Percentiles rank a stretch among this genome's conserved stretches.
These are phyloP conservation scores for Eucalyptus melliodora DNA, from an alignment of 345 rosid genomes.

Conservation along the genomic window DNA sequence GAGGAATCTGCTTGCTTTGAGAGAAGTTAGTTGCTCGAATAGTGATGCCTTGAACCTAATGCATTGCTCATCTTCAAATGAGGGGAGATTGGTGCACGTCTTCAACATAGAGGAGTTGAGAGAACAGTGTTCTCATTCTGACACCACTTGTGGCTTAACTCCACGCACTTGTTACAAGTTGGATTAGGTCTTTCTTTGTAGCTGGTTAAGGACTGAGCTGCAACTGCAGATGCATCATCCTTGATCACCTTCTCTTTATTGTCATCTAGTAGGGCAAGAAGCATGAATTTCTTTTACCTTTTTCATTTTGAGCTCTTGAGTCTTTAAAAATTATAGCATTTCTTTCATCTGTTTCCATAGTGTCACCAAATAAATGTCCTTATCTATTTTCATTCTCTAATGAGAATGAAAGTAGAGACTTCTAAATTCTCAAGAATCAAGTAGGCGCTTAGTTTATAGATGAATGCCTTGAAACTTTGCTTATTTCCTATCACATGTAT, in stretches of 20 bases:
- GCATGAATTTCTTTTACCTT: background rate
- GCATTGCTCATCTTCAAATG: background rate
- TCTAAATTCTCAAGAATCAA: background rate
- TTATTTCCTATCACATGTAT: background rate
- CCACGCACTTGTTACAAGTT: background rate
- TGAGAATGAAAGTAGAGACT: background rate
- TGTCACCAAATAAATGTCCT: background rate
- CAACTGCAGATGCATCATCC: background rate
- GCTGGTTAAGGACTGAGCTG: background rate
- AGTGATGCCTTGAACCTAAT: background rate
- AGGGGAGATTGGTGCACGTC: background rate
- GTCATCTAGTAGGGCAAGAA: background rate
- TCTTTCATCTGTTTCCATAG: background rate
- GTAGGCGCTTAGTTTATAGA: background rate
- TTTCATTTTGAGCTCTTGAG: background rate
- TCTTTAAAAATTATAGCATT: background rate
- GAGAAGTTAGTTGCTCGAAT: background rate
- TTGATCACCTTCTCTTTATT: background rate
- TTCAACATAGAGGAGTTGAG: background rate
- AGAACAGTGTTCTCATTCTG: background rate
- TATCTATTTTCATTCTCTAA: background rate
- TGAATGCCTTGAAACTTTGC: background rate
- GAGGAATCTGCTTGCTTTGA: background rate
- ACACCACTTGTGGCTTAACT: background rate
- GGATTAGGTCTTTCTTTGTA: background rate